Percentiles rank a stretch among this genome's conserved stretches.
Conservation (phyloP, 1,139 yeast genomes). For the Martiniozyma asiatica region DNA sequence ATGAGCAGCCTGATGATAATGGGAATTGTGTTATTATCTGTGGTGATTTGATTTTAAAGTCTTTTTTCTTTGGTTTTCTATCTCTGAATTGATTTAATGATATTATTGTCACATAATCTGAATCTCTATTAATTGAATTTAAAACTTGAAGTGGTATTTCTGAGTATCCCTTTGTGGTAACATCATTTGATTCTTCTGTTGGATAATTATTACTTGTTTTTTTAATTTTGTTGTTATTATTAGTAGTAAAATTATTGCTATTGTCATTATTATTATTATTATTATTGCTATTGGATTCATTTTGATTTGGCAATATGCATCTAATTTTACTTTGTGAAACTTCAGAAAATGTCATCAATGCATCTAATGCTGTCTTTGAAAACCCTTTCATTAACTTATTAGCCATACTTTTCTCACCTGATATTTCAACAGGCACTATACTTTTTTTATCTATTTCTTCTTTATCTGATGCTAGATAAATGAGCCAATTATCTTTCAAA, state of each 20-base stretch:
- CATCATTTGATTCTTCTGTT: neutral
- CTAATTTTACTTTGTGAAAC: slow-evolving; percentile 33
- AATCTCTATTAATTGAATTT: slow-evolving; percentile 21
- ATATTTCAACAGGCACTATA: slow-evolving; percentile 34
- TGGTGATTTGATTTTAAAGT: slow-evolving; percentile 14
- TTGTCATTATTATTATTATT: neutral
- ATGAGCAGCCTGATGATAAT: slow-evolving; percentile 53
- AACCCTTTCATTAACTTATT: slow-evolving; percentile 35
- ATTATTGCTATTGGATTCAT: neutral
- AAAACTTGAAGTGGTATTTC: slow-evolving; percentile 17
- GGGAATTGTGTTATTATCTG: slow-evolving; percentile 38
- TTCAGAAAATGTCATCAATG: slow-evolving; percentile 38
- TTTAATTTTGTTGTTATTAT: neutral
- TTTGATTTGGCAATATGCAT: slow-evolving; percentile 16
- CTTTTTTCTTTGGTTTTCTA: slow-evolving; percentile 16
- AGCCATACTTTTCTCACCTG: slow-evolving; percentile 33
- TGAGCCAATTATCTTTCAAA: slow-evolving; percentile 38
- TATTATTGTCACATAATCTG: slow-evolving; percentile 17
- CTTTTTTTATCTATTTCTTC: slow-evolving; percentile 2
- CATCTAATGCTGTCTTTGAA: slow-evolving; percentile 44
- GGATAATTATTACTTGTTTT: no score
- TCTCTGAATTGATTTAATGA: slow-evolving; percentile 21
- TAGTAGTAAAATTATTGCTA: neutral
- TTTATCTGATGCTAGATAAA: slow-evolving; percentile 25
- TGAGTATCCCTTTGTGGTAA: slow-evolving; percentile 10